Evolutionary conservation across 192 early-diverging fungal genomes (phyloP).

Genomic region (Entomortierella parvispora): DNA sequence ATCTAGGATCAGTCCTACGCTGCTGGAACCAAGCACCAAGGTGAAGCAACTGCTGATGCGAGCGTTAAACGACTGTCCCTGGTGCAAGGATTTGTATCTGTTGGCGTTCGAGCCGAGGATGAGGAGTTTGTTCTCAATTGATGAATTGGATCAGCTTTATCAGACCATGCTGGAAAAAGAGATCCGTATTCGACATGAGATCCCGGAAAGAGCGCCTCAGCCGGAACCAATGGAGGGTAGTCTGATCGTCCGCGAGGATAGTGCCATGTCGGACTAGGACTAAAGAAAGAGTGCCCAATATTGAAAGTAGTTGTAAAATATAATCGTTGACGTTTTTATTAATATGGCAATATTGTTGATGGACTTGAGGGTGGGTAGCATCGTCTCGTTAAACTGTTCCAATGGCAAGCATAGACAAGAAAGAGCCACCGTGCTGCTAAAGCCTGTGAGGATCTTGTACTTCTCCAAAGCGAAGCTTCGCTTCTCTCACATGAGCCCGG

Average conservation of each 20-base stretch:
- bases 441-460: conserved; percentile 11
- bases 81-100: conserved; percentile 48
- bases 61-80: conserved; percentile 41
- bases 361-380: too few relatives aligned
- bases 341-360: background rate
- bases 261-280: background rate
- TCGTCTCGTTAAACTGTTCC: conserved; percentile 23
- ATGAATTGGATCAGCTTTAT: conserved; percentile 41
- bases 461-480: conserved; percentile 1
- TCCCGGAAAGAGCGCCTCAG: conserved; percentile 19
- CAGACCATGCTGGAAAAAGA: conserved; percentile 50
- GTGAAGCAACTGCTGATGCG: conserved; percentile 38
- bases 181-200: conserved; percentile 32
- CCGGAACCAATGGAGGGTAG: background rate
- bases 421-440: conserved; percentile 1
- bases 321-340: too few relatives aligned
- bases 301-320: background rate
- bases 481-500: conserved; percentile 21
- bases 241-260: background rate
- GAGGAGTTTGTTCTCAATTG: conserved; percentile 20
- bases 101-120: conserved; percentile 42
- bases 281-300: background rate
- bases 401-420: conserved; percentile 4
- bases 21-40: conserved; percentile 3
- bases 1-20: background rate